Percentiles rank a stretch among this genome's conserved stretches.
These are phyloP conservation scores for Rhynchosporium agropyri DNA, from an alignment of 2,329 filamentous ascomycete species.

Conservation along the genomic window DNA sequence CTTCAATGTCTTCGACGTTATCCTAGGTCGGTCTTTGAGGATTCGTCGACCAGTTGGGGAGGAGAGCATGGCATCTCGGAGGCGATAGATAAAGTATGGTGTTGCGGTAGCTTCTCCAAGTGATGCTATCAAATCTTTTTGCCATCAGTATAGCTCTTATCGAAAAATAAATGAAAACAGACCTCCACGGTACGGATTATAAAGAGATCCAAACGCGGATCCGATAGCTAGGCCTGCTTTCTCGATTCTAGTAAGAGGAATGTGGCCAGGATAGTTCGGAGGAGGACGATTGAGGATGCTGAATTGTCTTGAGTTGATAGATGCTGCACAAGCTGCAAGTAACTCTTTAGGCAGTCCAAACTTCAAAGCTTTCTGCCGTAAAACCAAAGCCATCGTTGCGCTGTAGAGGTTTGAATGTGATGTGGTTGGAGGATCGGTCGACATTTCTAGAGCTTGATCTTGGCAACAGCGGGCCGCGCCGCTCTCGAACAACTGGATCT, in stretches of 20 bases:
- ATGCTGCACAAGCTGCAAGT: slow-evolving; percentile 33
- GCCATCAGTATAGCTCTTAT: slow-evolving; percentile 2
- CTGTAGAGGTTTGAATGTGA: neutral
- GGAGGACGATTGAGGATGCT: slow-evolving; percentile 80
- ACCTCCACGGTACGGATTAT: slow-evolving; percentile 82
- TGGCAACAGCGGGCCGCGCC: slow-evolving; percentile 7
- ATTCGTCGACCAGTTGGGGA: slow-evolving; percentile 85
- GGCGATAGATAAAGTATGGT: slow-evolving; percentile 90
- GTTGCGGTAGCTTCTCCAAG: slow-evolving; percentile 94
- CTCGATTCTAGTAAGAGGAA: slow-evolving; percentile 81
- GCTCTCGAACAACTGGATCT: slow-evolving; percentile 7
- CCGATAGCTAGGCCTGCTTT: slow-evolving; percentile 70
- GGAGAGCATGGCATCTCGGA: slow-evolving; percentile 88
- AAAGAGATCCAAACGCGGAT: slow-evolving; percentile 62
- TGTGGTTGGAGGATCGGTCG: slow-evolving; percentile 3
- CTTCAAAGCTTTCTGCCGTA: slow-evolving; percentile 28
- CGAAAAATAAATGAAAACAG: slow-evolving; percentile 31
- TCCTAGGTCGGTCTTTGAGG: slow-evolving; percentile 83
- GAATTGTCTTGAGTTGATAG: slow-evolving; percentile 55
- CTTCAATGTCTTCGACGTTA: slow-evolving; percentile 72
- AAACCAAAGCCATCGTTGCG: slow-evolving; percentile 35
- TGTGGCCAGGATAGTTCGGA: slow-evolving; percentile 63
- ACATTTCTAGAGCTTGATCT: neutral
- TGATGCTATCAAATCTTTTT: slow-evolving; percentile 83
- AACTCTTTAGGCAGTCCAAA: slow-evolving; percentile 35